Evolutionary conservation across 495 filamentous ascomycete genomes (phyloP).

Genomic region (Massariosphaeria phaeospora): DNA sequence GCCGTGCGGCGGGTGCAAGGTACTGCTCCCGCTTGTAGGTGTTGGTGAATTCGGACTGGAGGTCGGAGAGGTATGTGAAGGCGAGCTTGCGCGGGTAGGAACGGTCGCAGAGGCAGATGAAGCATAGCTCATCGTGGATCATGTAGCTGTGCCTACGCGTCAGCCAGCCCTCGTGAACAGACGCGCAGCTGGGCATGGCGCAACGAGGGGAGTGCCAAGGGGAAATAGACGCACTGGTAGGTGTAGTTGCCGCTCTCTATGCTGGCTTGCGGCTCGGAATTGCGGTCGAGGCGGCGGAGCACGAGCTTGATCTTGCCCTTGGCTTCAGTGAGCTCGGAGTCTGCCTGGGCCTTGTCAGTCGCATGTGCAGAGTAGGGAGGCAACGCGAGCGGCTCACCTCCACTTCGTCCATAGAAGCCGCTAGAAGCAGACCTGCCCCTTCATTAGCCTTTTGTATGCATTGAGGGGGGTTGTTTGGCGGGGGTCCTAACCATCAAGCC

Average conservation of each 20-base stretch:
- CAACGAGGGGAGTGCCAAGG: not conserved
- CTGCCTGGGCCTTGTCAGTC: conserved; percentile 47
- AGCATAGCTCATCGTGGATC: conserved; percentile 75
- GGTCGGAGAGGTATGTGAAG: conserved; percentile 95
- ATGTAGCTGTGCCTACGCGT: conserved; percentile 60
- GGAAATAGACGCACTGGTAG: conserved; percentile 61
- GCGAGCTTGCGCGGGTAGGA: conserved; percentile 97
- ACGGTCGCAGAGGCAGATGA: conserved; percentile 85
- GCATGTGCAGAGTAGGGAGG: not conserved
- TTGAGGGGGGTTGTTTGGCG: conserved; percentile 1
- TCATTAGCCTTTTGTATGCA: not conserved
- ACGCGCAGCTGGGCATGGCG: not conserved
- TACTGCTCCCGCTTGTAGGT: conserved; percentile 72
- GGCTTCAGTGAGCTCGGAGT: conserved; percentile 75
- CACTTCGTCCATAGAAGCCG: conserved; percentile 90
- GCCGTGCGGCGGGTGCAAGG: conserved; percentile 67
- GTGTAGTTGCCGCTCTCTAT: conserved; percentile 85
- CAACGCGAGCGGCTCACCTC: conserved; percentile 49
- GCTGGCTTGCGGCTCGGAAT: conserved; percentile 81
- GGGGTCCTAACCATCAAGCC: conserved; percentile 71
- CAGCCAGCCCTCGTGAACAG: not conserved
- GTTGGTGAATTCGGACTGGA: conserved; percentile 80
- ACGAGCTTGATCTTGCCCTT: conserved; percentile 89
- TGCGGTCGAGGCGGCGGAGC: conserved; percentile 76
- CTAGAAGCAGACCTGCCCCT: conserved; percentile 76